Evolutionary conservation across 2,329 filamentous ascomycete genomes (phyloP), one percentile per base, ranked within the genome.

Genomic region (Epichloe sylvatica): DNA sequence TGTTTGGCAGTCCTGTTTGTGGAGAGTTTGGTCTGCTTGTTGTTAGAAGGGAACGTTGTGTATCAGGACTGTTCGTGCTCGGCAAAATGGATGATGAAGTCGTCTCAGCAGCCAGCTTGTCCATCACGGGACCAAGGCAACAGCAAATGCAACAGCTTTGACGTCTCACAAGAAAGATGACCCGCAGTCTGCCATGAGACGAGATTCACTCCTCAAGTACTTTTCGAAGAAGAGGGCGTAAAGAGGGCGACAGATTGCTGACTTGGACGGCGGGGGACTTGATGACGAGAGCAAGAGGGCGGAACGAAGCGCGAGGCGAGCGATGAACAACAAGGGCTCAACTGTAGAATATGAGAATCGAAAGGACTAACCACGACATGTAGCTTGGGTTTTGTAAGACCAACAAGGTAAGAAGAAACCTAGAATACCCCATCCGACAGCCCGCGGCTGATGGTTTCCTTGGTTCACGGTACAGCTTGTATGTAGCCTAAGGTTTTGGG

Each of bases 61-160:
- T 64, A 56, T 63, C 57, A 58, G 62, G 56, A 46, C 50, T 55
- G 49, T 53, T 60, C 50, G 56, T 49, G 54, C 56, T 56, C 49
- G 61, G 55, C 52, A 63, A 55, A 52, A 57, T 62, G 53, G 47
- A 46, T 47, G 44, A 40, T 36, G 60, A 57, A 54, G 56, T 52
- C 50, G 53, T 51, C 49, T 58, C 53, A 42, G 59, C 56, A 42
- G 59, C 56, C 67, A 70, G 67, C 66, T 69, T 65, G 74, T 75
- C 73, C 75, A 77, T 77, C 64, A 72, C 71, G 71, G 67, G 64
- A 60, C 62, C 60, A 61, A 42, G 34, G 30, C 55, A 62, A 58
- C 57, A 49, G 13, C 9, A 42, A 42, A 42, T 8, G 13, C 7
- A 56, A 38, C 30, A 35, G 45, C 45, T 54, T 45, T 46, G 54